phyloP scores from a whole-genome alignment of 2,329 filamentous ascomycete species.

The Neophaeococcomyces aloes region DNA sequence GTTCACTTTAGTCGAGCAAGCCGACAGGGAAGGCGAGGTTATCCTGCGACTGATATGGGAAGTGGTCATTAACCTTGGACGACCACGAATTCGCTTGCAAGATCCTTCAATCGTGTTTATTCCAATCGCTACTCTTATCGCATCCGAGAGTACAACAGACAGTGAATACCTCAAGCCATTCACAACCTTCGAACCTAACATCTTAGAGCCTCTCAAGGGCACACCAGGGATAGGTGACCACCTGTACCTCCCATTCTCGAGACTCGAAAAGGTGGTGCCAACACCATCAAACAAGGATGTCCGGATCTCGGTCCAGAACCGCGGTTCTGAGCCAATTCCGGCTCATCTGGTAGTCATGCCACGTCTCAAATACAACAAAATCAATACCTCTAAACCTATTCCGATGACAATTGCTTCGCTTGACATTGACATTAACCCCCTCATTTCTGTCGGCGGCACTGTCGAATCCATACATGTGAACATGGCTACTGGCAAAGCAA shows the following conservation, averaged over 20 bases:
- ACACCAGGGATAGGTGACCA: slow-evolving; percentile 39
- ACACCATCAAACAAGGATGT: slow-evolving; percentile 39
- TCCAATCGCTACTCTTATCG: slow-evolving; percentile 31
- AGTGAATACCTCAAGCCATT: slow-evolving; percentile 45
- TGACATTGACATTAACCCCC: slow-evolving; percentile 46
- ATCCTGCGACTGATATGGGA: slow-evolving; percentile 34
- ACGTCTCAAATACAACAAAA: slow-evolving; percentile 44
- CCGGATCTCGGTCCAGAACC: slow-evolving; percentile 44
- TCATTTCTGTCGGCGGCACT: slow-evolving; percentile 39
- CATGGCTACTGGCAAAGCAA: slow-evolving; percentile 38
- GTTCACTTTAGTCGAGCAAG: slow-evolving; percentile 35
- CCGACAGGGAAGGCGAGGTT: slow-evolving; percentile 30
- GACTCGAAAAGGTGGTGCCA: slow-evolving; percentile 47
- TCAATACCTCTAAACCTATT: slow-evolving; percentile 33
- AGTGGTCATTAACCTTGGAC: slow-evolving; percentile 32
- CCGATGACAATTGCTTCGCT: slow-evolving; percentile 43
- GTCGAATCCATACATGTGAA: slow-evolving; percentile 40
- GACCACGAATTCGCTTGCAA: slow-evolving; percentile 42
- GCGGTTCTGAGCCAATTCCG: slow-evolving; percentile 43
- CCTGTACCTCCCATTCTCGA: slow-evolving; percentile 47
- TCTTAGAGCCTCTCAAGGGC: slow-evolving; percentile 45
- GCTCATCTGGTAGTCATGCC: slow-evolving; percentile 47
- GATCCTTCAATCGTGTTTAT: slow-evolving; percentile 46
- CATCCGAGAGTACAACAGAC: slow-evolving; percentile 29
- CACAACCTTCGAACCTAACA: slow-evolving; percentile 47